Evolutionary conservation across 2,329 filamentous ascomycete genomes (phyloP), one percentile per base, ranked within the genome.

Genomic region (Fusarium fujikuroi): DNA sequence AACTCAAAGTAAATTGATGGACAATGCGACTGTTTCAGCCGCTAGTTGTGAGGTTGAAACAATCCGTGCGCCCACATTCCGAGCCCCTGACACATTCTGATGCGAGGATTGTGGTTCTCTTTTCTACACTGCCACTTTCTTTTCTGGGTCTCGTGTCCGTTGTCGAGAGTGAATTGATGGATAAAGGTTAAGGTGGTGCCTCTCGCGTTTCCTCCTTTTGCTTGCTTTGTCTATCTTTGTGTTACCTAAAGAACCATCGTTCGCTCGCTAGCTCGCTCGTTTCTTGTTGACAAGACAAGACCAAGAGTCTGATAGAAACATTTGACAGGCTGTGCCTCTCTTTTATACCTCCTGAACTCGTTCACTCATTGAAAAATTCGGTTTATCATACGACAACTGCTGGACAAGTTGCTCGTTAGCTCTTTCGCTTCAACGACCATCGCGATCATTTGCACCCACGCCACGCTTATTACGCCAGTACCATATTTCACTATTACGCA

Each of bases 241-340:
- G 60, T 61, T 49, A 39, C n/a, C 32, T 53, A 65, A 74, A 60
- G 68, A 63, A 73, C 32, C 50, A 58, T 46, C 56, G 21, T 37
- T 69, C 71, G 32, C 32, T 14, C 32, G 32, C 30, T 9, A 8
- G 25, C 37, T 66, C 70, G 67, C 66, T 70, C 43, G 32, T 66
- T 66, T 63, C 60, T 70, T 62, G 53, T 54, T 58, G 39, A n/a
- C 32, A 54, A 44, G 53, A 50, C 47, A 47, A 52, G 53, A 42
- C 50, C 23, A 70, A 69, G 67, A 72, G 60, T 67, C 53, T 23
- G 53, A 63, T 61, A 64, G 53, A 54, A 56, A 63, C 28, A 61
- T 44, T 68, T 52, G 42, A 68, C 37, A 74, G 75, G 75, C 75
- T 77, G 75, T 69, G 75, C 75, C 75, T 77, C 61, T 70, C 19